Conservation (phyloP, 2,329 filamentous ascomycete species). For the Diaporthe longicolla region DNA sequence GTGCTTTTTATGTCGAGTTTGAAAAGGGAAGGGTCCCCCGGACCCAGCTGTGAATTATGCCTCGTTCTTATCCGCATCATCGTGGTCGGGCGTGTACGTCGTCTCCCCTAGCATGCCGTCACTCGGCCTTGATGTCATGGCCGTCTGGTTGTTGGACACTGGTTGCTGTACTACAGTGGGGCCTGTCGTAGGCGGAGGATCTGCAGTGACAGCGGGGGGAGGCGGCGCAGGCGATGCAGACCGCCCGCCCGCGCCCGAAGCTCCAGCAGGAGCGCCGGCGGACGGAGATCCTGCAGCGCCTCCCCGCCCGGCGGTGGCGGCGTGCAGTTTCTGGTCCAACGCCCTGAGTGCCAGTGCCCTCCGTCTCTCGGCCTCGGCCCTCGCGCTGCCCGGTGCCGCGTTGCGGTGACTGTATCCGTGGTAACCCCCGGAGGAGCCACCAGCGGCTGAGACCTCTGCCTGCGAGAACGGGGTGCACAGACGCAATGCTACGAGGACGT, state of each 20-base stretch:
- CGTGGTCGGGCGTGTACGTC: slow-evolving; percentile 77
- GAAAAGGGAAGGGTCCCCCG: background rate
- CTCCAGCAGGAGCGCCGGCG: background rate
- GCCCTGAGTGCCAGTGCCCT: slow-evolving; percentile 91
- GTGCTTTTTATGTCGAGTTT: background rate
- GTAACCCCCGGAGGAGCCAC: slow-evolving; percentile 17
- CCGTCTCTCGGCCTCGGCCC: slow-evolving; percentile 92
- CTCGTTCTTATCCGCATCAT: slow-evolving; percentile 52
- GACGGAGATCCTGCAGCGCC: slow-evolving; percentile 1
- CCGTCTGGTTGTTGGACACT: slow-evolving; percentile 67
- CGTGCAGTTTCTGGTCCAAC: slow-evolving; percentile 90
- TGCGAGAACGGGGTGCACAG: slow-evolving; percentile 89
- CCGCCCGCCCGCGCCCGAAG: slow-evolving; percentile 10
- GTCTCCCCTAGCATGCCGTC: slow-evolving; percentile 75
- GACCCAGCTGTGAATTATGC: slow-evolving; percentile 14
- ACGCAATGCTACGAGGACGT: slow-evolving; percentile 79
- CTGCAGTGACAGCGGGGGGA: slow-evolving; percentile 55
- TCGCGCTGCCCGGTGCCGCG: slow-evolving; percentile 75
- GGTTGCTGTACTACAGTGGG: slow-evolving; percentile 71
- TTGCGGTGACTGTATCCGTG: slow-evolving; percentile 67
- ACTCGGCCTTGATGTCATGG: slow-evolving; percentile 69
- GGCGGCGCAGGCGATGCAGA: slow-evolving; percentile 52
- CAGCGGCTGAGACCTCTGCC: slow-evolving; percentile 82
- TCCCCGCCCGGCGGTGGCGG: slow-evolving; percentile 70
- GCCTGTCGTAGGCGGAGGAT: slow-evolving; percentile 58